phyloP scores from a whole-genome alignment of 2,329 filamentous ascomycete species.

The Phyllosticta paracitricarpa region DNA sequence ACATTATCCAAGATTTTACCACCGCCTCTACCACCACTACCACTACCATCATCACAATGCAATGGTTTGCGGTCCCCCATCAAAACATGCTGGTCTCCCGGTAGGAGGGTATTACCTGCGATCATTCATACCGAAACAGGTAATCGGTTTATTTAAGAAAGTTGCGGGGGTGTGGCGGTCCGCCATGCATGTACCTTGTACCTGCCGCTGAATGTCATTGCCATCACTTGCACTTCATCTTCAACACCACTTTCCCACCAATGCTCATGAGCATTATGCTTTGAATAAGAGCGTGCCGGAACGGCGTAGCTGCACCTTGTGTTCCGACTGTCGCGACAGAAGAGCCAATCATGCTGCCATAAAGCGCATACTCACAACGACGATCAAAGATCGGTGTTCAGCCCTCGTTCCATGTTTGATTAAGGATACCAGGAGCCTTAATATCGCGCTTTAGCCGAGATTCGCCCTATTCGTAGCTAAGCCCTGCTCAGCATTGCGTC shows the following conservation, averaged over 20 bases:
- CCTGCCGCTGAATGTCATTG: background rate
- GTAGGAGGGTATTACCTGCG: background rate
- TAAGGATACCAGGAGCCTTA: background rate
- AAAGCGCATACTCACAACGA: background rate
- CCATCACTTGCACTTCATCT: background rate
- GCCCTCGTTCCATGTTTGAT: background rate
- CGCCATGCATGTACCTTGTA: background rate
- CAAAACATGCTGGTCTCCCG: background rate
- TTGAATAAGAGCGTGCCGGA: too few species aligned
- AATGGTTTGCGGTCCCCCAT: background rate
- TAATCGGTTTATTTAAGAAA: background rate
- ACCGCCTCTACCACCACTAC: background rate
- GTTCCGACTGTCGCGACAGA: background rate
- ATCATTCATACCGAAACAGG: background rate
- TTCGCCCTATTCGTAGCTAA: background rate
- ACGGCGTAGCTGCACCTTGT: background rate
- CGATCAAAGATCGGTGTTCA: background rate
- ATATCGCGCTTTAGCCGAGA: background rate
- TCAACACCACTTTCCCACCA: background rate
- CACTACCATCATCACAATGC: background rate
- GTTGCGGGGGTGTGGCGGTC: background rate
- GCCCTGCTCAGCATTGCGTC: background rate
- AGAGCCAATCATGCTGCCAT: background rate
- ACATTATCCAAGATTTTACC: background rate
- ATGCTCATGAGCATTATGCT: too few species aligned